Percentiles rank a stretch among this genome's conserved stretches.
Conservation (phyloP, 2,329 filamentous ascomycete genomes). For the Xylariaceae sp. region DNA sequence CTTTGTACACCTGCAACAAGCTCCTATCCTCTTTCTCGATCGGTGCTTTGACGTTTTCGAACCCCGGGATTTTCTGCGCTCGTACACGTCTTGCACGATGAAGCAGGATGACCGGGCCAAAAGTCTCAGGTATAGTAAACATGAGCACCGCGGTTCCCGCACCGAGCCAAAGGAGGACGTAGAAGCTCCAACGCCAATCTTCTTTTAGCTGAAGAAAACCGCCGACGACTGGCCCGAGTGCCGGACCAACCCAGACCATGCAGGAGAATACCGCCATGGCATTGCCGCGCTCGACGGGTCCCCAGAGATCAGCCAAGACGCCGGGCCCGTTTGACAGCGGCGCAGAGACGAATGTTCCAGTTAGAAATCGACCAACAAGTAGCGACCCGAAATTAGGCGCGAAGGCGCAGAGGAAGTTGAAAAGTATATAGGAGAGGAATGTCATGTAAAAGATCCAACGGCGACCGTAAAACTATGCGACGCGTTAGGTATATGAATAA, state of each 20-base stretch:
- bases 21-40: conserved; percentile 44
- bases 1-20: conserved; percentile 42
- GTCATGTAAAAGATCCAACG: conserved; percentile 49
- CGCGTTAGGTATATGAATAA: too few species aligned
- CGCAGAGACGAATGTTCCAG: conserved; percentile 47
- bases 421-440: conserved; percentile 46
- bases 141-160: conserved; percentile 40
- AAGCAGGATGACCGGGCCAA: conserved; percentile 45
- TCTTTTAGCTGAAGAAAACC: conserved; percentile 56
- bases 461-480: conserved; percentile 45
- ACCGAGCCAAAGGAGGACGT: conserved; percentile 43
- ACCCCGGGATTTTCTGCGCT: conserved; percentile 44
- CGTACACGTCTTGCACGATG: conserved; percentile 52
- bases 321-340: conserved; percentile 41
- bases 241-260: conserved; percentile 49
- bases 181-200: conserved; percentile 52
- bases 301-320: conserved; percentile 52
- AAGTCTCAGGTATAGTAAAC: conserved; percentile 58
- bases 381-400: conserved; percentile 50
- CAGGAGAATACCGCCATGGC: conserved; percentile 51
- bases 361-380: conserved; percentile 52
- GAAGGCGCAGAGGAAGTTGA: conserved; percentile 52
- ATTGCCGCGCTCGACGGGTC: conserved; percentile 47
- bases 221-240: conserved; percentile 46
- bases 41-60: conserved; percentile 47